phyloP scores from a whole-genome alignment of 495 filamentous ascomycete species.

The Hypomontagnella monticulosa region DNA sequence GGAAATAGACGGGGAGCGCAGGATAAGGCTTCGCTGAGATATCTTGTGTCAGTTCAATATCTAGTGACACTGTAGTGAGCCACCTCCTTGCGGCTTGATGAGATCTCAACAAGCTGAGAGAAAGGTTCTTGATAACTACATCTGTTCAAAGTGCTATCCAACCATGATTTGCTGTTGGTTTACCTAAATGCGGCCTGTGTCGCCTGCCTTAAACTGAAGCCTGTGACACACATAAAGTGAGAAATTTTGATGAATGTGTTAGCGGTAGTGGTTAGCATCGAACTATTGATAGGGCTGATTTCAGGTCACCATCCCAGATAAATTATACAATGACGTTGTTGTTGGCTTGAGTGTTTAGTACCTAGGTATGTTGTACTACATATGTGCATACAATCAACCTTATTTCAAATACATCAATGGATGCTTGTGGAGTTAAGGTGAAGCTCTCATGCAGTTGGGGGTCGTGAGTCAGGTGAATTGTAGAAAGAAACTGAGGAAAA shows the following conservation, averaged over 20 bases:
- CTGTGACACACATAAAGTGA: conserved; percentile 6
- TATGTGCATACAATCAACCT: not conserved
- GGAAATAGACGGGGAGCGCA: not conserved
- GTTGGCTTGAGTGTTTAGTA: not conserved
- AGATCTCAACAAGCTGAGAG: too few relatives aligned
- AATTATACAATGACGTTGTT: conserved; percentile 1
- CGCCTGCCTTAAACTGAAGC: conserved; percentile 2
- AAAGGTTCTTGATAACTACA: too few relatives aligned
- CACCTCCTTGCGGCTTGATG: not conserved
- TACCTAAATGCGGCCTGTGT: not conserved
- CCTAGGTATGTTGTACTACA: too few relatives aligned
- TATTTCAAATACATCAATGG: too few relatives aligned
- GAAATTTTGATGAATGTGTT: not conserved
- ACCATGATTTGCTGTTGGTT: not conserved
- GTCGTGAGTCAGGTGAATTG: too few relatives aligned
- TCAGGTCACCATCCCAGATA: not conserved
- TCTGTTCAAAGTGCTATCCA: not conserved
- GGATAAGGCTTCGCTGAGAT: too few relatives aligned
- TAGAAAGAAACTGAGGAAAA: too few relatives aligned
- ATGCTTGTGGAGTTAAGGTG: not conserved
- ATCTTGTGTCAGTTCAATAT: too few relatives aligned
- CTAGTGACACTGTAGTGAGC: conserved; percentile 2
- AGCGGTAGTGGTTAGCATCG: conserved; percentile 16
- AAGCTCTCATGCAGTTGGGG: too few relatives aligned
- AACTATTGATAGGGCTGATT: conserved; percentile 5